phyloP scores from a whole-genome alignment of 140 eudicot species.

The Oenanthe javanica region DNA sequence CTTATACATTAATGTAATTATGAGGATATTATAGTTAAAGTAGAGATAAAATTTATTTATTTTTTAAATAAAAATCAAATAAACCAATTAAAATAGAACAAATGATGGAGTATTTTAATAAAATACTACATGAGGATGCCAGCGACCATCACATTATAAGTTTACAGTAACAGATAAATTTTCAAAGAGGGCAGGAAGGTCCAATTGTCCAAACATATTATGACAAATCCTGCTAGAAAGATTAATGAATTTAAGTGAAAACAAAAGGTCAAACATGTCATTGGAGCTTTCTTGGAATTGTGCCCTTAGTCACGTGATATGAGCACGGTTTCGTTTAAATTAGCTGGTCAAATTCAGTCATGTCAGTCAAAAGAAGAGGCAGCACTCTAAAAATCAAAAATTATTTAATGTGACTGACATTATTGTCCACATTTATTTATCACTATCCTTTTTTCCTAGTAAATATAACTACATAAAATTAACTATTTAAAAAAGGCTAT shows the following conservation, averaged over 20 bases:
- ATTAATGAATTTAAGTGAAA: not conserved
- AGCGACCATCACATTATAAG: too few species aligned
- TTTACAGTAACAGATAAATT: not conserved
- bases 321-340: conserved; percentile 1
- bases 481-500: too few species aligned
- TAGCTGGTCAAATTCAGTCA: not conserved
- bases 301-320: not conserved
- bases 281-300: not conserved
- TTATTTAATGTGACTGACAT: not conserved
- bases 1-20: too few species aligned
- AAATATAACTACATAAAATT: too few species aligned
- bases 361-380: not conserved
- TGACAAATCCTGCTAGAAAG: not conserved
- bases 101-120: too few species aligned
- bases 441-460: not conserved
- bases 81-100: too few species aligned
- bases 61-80: too few species aligned
- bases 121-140: too few species aligned
- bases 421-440: not conserved
- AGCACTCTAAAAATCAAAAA: not conserved
- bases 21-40: too few species aligned
- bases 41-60: too few species aligned
- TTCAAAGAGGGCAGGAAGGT: not conserved
- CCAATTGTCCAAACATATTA: not conserved
- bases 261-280: not conserved